Conservation (phyloP, 2,329 filamentous ascomycete species). For the Ophiostoma himal-ulmi region DNA sequence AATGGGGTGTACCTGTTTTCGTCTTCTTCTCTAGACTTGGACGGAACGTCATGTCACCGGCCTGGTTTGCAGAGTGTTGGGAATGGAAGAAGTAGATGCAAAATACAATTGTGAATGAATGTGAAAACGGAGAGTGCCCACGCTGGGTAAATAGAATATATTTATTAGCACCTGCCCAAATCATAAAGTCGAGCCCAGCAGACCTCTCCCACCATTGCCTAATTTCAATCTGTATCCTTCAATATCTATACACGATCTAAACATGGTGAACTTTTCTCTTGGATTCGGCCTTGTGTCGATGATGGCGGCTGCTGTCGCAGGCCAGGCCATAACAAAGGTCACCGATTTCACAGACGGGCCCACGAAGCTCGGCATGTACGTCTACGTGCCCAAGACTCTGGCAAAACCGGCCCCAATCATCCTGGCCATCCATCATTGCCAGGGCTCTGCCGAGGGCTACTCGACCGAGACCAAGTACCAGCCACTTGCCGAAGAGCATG, state of each 20-base stretch:
- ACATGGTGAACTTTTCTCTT: constrained; percentile 12
- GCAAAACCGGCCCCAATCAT: constrained; percentile 36
- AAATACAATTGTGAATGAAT: not conserved
- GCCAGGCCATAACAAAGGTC: constrained; percentile 31
- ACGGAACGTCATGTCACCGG: not conserved
- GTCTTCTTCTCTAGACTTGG: not conserved
- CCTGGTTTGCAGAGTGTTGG: too few species aligned
- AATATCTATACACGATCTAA: not conserved
- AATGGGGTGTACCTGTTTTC: not conserved
- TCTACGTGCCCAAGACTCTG: constrained; percentile 27
- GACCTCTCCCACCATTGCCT: too few species aligned
- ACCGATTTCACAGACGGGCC: constrained; percentile 33
- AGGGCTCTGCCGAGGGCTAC: constrained; percentile 48
- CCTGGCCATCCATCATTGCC: constrained; percentile 53
- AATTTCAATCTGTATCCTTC: not conserved
- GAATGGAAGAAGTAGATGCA: not conserved
- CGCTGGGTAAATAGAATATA: not conserved
- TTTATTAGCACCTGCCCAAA: not conserved
- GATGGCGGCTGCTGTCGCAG: constrained; percentile 29
- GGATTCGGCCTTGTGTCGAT: constrained; percentile 16
- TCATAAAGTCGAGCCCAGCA: not conserved
- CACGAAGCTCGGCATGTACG: constrained; percentile 32
- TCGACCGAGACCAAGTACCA: constrained; percentile 48
- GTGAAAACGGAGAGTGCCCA: not conserved
- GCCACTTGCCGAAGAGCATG: constrained; percentile 46